Evolutionary conservation across 1,139 yeast species (phyloP).

Genomic region (Zygosaccharomyces sapae): DNA sequence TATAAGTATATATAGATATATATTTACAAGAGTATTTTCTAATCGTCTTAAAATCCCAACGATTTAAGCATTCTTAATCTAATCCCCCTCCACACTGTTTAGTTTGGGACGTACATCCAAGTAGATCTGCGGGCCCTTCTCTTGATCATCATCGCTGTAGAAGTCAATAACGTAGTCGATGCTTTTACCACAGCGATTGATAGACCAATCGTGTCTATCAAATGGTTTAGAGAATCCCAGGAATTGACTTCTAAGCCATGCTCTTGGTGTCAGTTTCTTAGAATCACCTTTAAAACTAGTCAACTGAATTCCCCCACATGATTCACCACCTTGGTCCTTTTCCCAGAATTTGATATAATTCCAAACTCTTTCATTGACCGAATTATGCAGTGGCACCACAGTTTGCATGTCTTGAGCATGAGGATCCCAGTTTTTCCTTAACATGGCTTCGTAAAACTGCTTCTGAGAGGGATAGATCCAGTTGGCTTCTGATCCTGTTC

Average conservation of each 20-base stretch:
- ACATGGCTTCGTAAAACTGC: conserved; percentile 93
- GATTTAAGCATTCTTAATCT: conserved; percentile 61
- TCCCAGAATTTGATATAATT: conserved; percentile 82
- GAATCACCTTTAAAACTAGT: conserved; percentile 89
- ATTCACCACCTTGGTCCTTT: conserved; percentile 50
- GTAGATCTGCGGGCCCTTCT: conserved; percentile 57
- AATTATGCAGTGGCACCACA: conserved; percentile 90
- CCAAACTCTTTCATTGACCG: conserved; percentile 95
- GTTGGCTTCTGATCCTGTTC: conserved; percentile 58
- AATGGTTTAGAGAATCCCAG: conserved; percentile 75
- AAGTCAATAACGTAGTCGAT: conserved; percentile 93
- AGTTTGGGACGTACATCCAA: conserved; percentile 91
- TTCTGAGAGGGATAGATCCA: conserved; percentile 97
- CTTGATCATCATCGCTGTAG: conserved; percentile 55
- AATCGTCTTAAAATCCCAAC: conserved; percentile 42
- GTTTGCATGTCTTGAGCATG: conserved; percentile 77
- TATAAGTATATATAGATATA: conserved; percentile 11
- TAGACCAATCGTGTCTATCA: conserved; percentile 94
- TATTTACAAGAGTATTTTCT: conserved; percentile 6
- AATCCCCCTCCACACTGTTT: conserved; percentile 73
- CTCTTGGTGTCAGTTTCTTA: conserved; percentile 80
- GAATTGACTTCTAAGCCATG: conserved; percentile 61
- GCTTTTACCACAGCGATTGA: conserved; percentile 79
- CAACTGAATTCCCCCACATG: conserved; percentile 81
- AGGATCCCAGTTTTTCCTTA: conserved; percentile 85